Evolutionary conservation across 2,329 filamentous ascomycete genomes (phyloP).

Genomic region (Podosphaera aphanis): DNA sequence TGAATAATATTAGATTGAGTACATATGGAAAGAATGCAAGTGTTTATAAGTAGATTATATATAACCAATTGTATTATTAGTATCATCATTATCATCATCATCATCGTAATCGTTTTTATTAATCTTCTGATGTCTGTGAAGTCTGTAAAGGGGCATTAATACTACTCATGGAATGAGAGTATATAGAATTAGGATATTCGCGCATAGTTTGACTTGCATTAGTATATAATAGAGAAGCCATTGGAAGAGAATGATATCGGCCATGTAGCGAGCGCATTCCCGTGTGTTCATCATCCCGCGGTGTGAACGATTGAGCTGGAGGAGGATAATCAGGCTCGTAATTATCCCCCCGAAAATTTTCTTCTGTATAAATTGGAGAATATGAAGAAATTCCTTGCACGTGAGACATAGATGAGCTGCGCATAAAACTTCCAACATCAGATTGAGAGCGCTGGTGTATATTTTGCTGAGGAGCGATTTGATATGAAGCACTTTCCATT

Average conservation of each 20-base stretch:
- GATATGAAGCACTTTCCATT: slow-evolving; percentile 7
- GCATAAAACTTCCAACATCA: slow-evolving; percentile 6
- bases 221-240: not conserved
- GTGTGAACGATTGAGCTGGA: not conserved
- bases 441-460: slow-evolving; percentile 14
- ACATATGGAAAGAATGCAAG: no score
- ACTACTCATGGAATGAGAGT: not conserved
- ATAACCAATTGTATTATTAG: no score
- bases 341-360: not conserved
- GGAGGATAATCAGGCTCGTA: not conserved
- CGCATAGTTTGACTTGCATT: not conserved
- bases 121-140: not conserved
- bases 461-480: slow-evolving; percentile 2
- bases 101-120: not conserved
- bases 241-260: not conserved
- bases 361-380: not conserved
- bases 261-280: not conserved
- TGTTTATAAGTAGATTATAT: no score
- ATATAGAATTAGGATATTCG: not conserved
- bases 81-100: no score
- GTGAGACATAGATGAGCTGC: not conserved
- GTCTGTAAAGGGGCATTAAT: not conserved
- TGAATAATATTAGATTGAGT: no score
- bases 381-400: not conserved
- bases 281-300: not conserved